Conservation (phyloP, 306 rosid species). For the Citrullus amarus region DNA sequence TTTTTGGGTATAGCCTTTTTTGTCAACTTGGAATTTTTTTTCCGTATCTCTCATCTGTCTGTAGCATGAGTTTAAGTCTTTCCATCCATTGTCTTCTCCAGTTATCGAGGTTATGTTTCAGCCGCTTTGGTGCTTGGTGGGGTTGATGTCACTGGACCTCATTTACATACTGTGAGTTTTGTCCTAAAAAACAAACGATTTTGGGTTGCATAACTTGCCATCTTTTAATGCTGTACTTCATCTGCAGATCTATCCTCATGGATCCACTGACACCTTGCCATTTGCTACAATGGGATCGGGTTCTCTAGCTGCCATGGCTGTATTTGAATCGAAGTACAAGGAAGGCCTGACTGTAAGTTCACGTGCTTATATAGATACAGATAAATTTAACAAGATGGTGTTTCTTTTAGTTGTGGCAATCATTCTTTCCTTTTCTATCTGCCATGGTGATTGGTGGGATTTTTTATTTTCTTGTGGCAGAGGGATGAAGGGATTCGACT, state of each 20-base stretch:
- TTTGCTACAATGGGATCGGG: conserved; percentile 59
- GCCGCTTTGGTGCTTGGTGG: conserved; percentile 98
- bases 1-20: conserved; percentile 24
- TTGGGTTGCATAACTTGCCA: conserved; percentile 9
- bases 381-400: not conserved
- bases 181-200: not conserved
- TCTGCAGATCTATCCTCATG: conserved; percentile 76
- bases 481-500: conserved; percentile 68
- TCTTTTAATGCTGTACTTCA: not conserved
- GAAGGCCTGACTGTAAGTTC: conserved; percentile 56
- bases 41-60: not conserved
- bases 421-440: not conserved
- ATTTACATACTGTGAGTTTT: conserved; percentile 76
- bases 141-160: conserved; percentile 89
- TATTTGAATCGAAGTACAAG: conserved; percentile 53
- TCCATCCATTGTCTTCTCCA: conserved; percentile 18
- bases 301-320: conserved; percentile 51
- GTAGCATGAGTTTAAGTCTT: not conserved
- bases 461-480: conserved; percentile 22
- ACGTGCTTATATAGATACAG: not conserved
- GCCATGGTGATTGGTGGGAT: not conserved
- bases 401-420: not conserved
- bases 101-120: conserved; percentile 72
- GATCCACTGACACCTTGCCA: conserved; percentile 69
- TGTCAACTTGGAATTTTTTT: not conserved